These are phyloP conservation scores for Diversispora epigaea DNA, from an alignment of 192 early-diverging fungal species.

Conservation along the genomic window DNA sequence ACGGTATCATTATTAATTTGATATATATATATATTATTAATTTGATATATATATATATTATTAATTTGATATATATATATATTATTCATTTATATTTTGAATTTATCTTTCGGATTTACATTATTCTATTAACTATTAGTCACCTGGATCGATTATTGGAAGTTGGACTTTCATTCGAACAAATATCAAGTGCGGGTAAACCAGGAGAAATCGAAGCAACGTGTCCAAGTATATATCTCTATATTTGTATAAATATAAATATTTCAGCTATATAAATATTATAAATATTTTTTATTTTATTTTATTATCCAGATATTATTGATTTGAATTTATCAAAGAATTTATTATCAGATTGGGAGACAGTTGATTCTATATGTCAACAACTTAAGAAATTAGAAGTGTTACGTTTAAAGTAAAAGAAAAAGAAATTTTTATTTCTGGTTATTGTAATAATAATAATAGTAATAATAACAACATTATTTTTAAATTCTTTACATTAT, in stretches of 20 bases:
- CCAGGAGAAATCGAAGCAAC: constrained; percentile 41
- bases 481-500: too few species aligned
- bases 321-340: constrained; percentile 60
- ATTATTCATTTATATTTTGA: not conserved
- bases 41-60: too few species aligned
- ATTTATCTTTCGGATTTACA: not conserved
- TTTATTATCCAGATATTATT: constrained; percentile 43
- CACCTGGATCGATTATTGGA: constrained; percentile 32
- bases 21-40: too few species aligned
- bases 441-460: not conserved
- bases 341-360: constrained; percentile 49
- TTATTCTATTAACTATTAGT: constrained; percentile 11
- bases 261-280: not conserved
- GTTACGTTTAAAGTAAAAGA: constrained; percentile 51
- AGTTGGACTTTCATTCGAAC: constrained; percentile 45
- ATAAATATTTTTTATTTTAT: too few species aligned
- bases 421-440: constrained; percentile 15
- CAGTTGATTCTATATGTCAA: constrained; percentile 45
- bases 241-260: not conserved
- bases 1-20: constrained; percentile 40
- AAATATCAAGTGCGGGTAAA: constrained; percentile 38
- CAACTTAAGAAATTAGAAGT: constrained; percentile 44
- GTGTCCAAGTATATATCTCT: constrained; percentile 40
- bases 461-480: not conserved
- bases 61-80: too few species aligned